Evolutionary conservation across 2,329 filamentous ascomycete genomes (phyloP).

Genomic region (Botryotinia globosa): DNA sequence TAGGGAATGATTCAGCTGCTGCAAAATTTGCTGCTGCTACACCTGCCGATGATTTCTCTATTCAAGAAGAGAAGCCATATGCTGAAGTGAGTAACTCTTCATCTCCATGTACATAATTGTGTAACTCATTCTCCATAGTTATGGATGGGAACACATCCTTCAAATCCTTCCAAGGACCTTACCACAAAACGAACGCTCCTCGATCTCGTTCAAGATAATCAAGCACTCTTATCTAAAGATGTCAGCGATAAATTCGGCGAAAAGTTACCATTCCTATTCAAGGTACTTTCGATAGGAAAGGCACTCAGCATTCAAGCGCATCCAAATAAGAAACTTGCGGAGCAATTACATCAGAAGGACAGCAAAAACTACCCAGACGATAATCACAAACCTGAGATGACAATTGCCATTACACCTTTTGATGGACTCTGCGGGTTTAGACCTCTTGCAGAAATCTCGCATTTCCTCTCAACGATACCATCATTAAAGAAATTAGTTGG

Average conservation of each 20-base stretch:
- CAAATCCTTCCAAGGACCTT: constrained; percentile 88
- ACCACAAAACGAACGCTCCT: constrained; percentile 80
- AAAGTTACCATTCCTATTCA: constrained; percentile 95
- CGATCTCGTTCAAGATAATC: constrained; percentile 83
- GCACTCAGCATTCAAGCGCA: constrained; percentile 97
- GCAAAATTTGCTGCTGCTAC: constrained; percentile 88
- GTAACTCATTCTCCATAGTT: constrained; percentile 53
- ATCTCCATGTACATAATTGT: constrained; percentile 40
- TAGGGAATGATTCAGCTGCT: constrained; percentile 80
- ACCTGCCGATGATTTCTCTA: constrained; percentile 66
- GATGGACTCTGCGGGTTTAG: constrained; percentile 96
- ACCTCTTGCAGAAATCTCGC: constrained; percentile 78
- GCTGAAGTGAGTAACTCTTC: constrained; percentile 64
- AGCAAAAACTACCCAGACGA: constrained; percentile 96
- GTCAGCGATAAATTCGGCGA: constrained; percentile 72
- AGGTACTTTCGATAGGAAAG: constrained; percentile 93
- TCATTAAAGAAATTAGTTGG: constrained; percentile 66
- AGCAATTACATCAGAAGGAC: constrained; percentile 80
- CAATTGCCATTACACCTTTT: constrained; percentile 93
- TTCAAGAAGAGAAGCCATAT: constrained; percentile 87
- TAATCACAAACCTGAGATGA: constrained; percentile 99
- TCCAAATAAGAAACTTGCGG: constrained; percentile 91
- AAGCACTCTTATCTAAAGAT: constrained; percentile 71
- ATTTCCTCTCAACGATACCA: constrained; percentile 65
- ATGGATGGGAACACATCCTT: constrained; percentile 99